These are phyloP conservation scores for Samsoniella hepiali DNA, from an alignment of 2,329 filamentous ascomycete species.

Conservation along the genomic window DNA sequence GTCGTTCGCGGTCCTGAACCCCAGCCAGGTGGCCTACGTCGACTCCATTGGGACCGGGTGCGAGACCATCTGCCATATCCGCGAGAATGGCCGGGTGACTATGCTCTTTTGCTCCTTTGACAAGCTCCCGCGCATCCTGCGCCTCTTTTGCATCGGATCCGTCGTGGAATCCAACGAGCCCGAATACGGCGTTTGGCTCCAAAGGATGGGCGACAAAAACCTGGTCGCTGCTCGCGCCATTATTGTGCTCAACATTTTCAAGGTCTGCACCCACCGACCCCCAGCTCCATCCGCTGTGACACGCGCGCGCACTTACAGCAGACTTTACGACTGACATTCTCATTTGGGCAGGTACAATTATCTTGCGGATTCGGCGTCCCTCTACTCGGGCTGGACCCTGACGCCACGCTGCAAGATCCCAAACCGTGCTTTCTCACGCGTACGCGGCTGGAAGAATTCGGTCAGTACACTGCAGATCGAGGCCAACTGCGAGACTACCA, in stretches of 20 bases:
- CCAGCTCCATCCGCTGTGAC: no score
- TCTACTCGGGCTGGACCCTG: neutral
- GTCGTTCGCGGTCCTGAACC: neutral
- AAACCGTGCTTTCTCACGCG: neutral
- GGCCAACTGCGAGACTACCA: neutral
- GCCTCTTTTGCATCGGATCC: neutral
- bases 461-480: neutral
- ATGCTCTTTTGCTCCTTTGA: slow-evolving; percentile 2
- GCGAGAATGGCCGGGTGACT: slow-evolving; percentile 3
- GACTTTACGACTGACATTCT: neutral
- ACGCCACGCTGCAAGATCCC: neutral
- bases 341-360: neutral
- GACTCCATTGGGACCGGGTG: neutral
- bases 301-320: no score
- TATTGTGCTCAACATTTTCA: slow-evolving; percentile 4
- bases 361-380: slow-evolving; percentile 1
- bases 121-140: slow-evolving; percentile 1
- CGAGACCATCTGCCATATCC: neutral
- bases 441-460: neutral
- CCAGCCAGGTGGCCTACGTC: neutral
- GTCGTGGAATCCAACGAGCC: neutral
- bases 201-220: neutral
- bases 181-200: neutral
- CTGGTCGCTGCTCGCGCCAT: slow-evolving; percentile 2
- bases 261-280: neutral